Percentiles rank a stretch among this genome's conserved stretches.
Conservation (phyloP, 192 early-diverging fungal species). For the Funneliformis mosseae region DNA sequence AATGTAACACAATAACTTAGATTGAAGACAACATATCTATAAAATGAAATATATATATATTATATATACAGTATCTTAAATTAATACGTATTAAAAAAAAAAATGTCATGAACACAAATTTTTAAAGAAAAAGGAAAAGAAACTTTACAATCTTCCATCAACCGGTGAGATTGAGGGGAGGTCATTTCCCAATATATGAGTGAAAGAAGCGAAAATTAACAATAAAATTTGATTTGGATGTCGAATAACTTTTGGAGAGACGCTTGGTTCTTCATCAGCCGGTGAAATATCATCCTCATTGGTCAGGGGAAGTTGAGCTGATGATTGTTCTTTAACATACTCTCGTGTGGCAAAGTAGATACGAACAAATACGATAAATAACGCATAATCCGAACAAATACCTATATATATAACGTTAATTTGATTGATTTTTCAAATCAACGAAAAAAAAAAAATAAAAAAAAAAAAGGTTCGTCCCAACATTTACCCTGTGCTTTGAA, state of each 20-base stretch:
- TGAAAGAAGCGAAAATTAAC: constrained; percentile 23
- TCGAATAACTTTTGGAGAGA: constrained; percentile 13
- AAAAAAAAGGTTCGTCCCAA: neutral
- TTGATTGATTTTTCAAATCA: neutral
- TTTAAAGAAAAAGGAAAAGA: neutral
- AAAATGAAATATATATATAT: too few species aligned
- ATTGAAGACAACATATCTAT: constrained; percentile 37
- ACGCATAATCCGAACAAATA: constrained; percentile 26
- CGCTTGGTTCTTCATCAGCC: neutral
- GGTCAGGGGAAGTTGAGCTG: constrained; percentile 3
- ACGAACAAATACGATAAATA: constrained; percentile 32
- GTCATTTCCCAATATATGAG: constrained; percentile 35
- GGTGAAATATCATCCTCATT: constrained; percentile 16
- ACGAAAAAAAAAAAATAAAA: neutral
- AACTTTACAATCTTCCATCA: constrained; percentile 30
- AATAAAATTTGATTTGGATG: constrained; percentile 19
- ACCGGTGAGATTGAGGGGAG: constrained; percentile 8
- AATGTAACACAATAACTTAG: constrained; percentile 35
- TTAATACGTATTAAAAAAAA: neutral
- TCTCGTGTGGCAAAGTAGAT: constrained; percentile 35
- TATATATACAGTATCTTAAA: too few species aligned
- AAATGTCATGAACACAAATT: neutral
- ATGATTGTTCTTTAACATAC: neutral
- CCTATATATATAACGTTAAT: constrained; percentile 16
- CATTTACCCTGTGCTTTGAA: constrained; percentile 42